A percentile compares a stretch with the other conserved stretches of the same genome.
Evolutionary conservation across 768 basidiomycete species (phyloP).

Genomic region (Suillus placidus): DNA sequence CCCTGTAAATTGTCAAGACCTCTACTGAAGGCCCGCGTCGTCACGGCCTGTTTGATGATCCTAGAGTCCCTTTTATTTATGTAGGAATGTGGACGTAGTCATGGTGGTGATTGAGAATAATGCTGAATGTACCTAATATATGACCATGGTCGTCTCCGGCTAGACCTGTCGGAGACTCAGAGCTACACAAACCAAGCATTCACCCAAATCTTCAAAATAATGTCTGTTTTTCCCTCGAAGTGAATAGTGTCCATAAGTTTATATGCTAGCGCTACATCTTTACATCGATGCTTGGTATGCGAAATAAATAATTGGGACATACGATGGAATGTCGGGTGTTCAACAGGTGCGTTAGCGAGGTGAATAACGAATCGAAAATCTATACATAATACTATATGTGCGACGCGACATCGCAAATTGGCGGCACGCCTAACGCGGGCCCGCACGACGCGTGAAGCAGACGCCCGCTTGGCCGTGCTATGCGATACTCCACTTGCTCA

Average conservation of each 20-base stretch:
- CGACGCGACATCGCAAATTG: background rate
- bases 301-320: constrained; percentile 2
- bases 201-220: background rate
- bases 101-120: background rate
- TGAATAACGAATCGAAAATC: background rate
- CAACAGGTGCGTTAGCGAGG: background rate
- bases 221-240: background rate
- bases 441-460: background rate
- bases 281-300: background rate
- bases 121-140: background rate
- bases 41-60: constrained; percentile 41
- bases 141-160: background rate
- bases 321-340: background rate
- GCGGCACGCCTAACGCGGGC: background rate
- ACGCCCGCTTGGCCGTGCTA: constrained; percentile 9
- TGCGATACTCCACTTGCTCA: constrained; percentile 75
- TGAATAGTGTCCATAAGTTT: no score
- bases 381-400: constrained; percentile 4
- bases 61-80: no score
- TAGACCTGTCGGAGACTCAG: background rate
- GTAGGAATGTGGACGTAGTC: background rate
- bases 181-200: background rate
- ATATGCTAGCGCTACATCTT: constrained; percentile 8
- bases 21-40: constrained; percentile 45
- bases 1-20: background rate